Evolutionary conservation across 2,329 filamentous ascomycete species (phyloP), one percentile per base, ranked within the genome.

Genomic region (Rhynchosporium graminicola): DNA sequence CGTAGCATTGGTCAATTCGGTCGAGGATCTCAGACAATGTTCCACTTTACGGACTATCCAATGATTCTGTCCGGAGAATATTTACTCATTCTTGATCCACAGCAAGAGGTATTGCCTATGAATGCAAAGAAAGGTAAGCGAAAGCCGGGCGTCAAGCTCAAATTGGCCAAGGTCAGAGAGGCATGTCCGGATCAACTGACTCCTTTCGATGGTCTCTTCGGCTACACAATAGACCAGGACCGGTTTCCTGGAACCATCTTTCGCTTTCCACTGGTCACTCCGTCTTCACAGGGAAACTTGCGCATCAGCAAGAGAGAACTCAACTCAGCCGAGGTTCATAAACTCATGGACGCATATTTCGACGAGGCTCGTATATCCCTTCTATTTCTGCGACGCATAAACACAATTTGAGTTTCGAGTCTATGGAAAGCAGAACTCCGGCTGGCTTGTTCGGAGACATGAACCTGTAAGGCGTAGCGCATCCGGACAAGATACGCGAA

Each of bases 11-110:
- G 75, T 9, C 73, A 73, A 63, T 76, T 75, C 61, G 74, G 75
- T 4, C 63, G 73, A 36, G 74, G 75, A 2, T 72, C 73, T 6
- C 70, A 76, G 55, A 76, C 73, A 3, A 76, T 76, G 74, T 76
- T 72, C 63, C 75, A 76, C 56, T 76, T 70, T 64, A 75, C 74
- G 13, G 73, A 74, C 50, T 69, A 71, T 43, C 74, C 75, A 4
- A 73, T 73, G 66, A 68, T 76, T 12, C 58, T 76, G 15, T 73
- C 73, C 0, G 73, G 73, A 3, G 64, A 69, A 12, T 74, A 55
- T 36, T 67, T 73, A n/a, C 59, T 76, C 7, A 74, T 76, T 26
- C 67, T 76, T 1, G 75, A 76, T 59, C 72, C 72, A 1, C 70
- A 71, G 28, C 70, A 69, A 62, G 10, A 65, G 13, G 47, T 62